Percentiles rank a stretch among this genome's conserved stretches.
phyloP scores from a whole-genome alignment of 768 basidiomycete genomes.

The Tephrocybe sp. region DNA sequence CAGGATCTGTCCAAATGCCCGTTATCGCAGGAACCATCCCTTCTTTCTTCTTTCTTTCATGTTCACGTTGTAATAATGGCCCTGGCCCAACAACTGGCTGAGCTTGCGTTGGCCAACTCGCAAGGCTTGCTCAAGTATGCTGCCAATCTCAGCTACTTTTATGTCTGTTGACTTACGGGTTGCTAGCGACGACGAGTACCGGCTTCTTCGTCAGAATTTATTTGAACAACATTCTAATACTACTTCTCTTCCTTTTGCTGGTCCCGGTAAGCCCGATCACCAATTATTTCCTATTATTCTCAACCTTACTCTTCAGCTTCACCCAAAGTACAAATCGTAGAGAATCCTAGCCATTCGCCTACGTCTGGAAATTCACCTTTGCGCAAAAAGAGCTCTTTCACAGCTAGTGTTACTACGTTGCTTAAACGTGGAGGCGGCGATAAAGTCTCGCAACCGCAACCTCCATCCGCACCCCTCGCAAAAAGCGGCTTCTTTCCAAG shows the following conservation, averaged over 20 bases:
- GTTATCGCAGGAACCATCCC: neutral
- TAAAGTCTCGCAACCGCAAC: slow-evolving; percentile 10
- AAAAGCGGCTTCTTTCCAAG: slow-evolving; percentile 30
- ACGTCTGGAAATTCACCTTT: slow-evolving; percentile 13
- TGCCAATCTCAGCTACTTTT: neutral
- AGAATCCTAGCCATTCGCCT: slow-evolving; percentile 6
- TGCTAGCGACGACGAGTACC: slow-evolving; percentile 69
- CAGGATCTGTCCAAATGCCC: slow-evolving; percentile 9
- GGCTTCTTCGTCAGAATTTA: slow-evolving; percentile 62
- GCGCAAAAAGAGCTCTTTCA: slow-evolving; percentile 24
- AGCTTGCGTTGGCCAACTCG: slow-evolving; percentile 64
- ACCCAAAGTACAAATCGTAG: slow-evolving; percentile 6
- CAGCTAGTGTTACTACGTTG: slow-evolving; percentile 30
- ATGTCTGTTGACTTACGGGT: neutral
- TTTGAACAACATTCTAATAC: slow-evolving; percentile 56
- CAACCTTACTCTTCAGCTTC: slow-evolving; percentile 2
- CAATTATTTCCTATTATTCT: slow-evolving; percentile 24
- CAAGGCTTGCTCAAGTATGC: slow-evolving; percentile 65
- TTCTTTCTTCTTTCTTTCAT: slow-evolving; percentile 11
- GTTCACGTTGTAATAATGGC: slow-evolving; percentile 31
- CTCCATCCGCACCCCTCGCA: slow-evolving; percentile 5
- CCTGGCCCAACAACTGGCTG: slow-evolving; percentile 62
- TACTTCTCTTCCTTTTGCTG: slow-evolving; percentile 23
- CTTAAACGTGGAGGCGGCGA: slow-evolving; percentile 38
- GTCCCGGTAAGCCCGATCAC: slow-evolving; percentile 8